These are phyloP conservation scores for Aspergillus egyptiacus DNA, from an alignment of 495 filamentous ascomycete species.

Conservation along the genomic window DNA sequence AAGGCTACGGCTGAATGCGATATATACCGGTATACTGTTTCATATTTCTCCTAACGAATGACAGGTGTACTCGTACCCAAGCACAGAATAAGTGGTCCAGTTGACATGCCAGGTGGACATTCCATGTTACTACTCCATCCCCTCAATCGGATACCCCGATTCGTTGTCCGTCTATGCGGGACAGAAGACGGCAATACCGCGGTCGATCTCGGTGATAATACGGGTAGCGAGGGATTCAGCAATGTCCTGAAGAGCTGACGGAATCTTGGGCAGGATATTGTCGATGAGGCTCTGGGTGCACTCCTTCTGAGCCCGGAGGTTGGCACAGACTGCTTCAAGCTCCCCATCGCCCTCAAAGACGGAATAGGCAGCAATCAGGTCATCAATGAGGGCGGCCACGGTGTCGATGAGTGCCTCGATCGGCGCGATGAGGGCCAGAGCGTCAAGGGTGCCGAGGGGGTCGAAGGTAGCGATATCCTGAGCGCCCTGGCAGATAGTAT, in stretches of 20 bases:
- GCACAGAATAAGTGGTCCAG: too few relatives aligned
- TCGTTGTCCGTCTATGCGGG: too few relatives aligned
- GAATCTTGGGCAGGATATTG: constrained; percentile 31
- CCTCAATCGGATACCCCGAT: background rate
- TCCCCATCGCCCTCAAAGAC: constrained; percentile 28
- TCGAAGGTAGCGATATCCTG: background rate
- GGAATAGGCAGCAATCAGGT: constrained; percentile 30
- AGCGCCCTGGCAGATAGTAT: constrained; percentile 24
- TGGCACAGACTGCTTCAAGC: constrained; percentile 19
- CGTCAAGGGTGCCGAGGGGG: constrained; percentile 25
- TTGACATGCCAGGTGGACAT: too few relatives aligned
- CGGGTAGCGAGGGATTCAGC: constrained; percentile 23
- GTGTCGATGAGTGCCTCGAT: constrained; percentile 28
- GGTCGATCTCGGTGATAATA: constrained; percentile 30
- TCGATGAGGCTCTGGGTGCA: constrained; percentile 29
- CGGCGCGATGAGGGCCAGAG: constrained; percentile 24
- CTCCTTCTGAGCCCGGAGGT: constrained; percentile 22
- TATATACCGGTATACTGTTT: too few relatives aligned
- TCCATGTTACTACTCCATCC: too few relatives aligned
- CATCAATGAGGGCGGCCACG: constrained; percentile 24
- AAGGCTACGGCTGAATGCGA: too few relatives aligned
- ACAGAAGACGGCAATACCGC: constrained; percentile 24
- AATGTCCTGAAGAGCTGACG: constrained; percentile 19
- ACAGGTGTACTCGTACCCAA: too few relatives aligned
- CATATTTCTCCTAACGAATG: too few relatives aligned